Evolutionary conservation across 306 rosid genomes (phyloP), one percentile per base, ranked within the genome.

Genomic region (Trifolium repens): DNA sequence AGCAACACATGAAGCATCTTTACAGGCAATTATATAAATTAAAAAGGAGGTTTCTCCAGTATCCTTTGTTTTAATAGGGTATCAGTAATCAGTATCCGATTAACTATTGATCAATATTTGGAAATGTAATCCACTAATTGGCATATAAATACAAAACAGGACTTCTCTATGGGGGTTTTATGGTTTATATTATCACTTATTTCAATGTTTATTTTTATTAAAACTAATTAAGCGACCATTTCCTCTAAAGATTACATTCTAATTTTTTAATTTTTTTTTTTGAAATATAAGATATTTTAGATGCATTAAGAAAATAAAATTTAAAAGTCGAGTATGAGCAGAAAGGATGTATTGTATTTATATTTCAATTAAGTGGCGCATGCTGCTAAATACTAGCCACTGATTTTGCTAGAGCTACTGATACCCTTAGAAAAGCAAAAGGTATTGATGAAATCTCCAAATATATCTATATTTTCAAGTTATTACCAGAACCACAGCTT

Each of bases 1-100:
- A 12, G 96, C 99, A 81, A 94, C 99, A 49, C 99, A 94, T 68
- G 97, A 94, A 87, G 99, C 99, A 67, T 88, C 97, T 79, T 80
- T 94, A 78, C 99, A 94, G 97, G 97, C 53, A 86, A 78, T 74
- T 47, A 35, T 47, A 35, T 66, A 67, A 64, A 52, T 71, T 67
- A 16, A 19, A 63, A 69, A 2, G 74, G 78, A 73, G 74, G 75
- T 73, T 67, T 73, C 69, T 58, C 50, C 46, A n/a, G 65, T 73
- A 39, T 30, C 75, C 22, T 80, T 80, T 73, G 79, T 35, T 67
- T 67, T 73, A 58, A 15, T 57, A 67, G 74, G 69, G 26, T 79
- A 66, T 79, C 63, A 46, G 55, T 15, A 42, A 55, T 79, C 63
- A 57, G 70, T 15, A 30, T 62, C 73, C 46, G 12, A 59, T 14